phyloP scores from a whole-genome alignment of 2,329 filamentous ascomycete species.

The Botrytis paeoniae region DNA sequence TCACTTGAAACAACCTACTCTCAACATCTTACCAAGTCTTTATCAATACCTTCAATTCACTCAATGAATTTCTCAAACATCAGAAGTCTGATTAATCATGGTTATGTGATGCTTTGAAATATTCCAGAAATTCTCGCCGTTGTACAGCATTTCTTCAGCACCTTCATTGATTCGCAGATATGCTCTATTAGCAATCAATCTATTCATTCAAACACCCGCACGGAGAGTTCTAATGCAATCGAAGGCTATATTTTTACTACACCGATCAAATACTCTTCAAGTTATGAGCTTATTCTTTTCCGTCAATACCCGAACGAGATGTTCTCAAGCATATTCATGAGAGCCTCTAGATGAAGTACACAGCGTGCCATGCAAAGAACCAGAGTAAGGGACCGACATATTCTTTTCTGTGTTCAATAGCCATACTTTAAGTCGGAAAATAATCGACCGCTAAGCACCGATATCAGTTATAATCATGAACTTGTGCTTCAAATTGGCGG shows the following conservation, averaged over 20 bases:
- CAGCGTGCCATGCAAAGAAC: background rate
- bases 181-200: background rate
- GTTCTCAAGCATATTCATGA: background rate
- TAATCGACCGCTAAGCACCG: background rate
- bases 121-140: background rate
- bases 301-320: background rate
- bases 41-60: background rate
- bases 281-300: background rate
- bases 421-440: background rate
- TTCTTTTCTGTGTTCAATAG: background rate
- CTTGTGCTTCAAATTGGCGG: background rate
- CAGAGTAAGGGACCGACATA: background rate
- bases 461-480: background rate
- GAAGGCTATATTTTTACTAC: background rate
- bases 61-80: background rate
- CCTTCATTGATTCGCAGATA: background rate
- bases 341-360: background rate
- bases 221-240: background rate
- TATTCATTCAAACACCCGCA: background rate
- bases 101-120: background rate
- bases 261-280: background rate
- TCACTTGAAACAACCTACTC: background rate
- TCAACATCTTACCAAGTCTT: background rate
- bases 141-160: background rate
- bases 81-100: background rate